Conservation (phyloP, 108 stramenopile genomes). For the Parmales sp. region DNA sequence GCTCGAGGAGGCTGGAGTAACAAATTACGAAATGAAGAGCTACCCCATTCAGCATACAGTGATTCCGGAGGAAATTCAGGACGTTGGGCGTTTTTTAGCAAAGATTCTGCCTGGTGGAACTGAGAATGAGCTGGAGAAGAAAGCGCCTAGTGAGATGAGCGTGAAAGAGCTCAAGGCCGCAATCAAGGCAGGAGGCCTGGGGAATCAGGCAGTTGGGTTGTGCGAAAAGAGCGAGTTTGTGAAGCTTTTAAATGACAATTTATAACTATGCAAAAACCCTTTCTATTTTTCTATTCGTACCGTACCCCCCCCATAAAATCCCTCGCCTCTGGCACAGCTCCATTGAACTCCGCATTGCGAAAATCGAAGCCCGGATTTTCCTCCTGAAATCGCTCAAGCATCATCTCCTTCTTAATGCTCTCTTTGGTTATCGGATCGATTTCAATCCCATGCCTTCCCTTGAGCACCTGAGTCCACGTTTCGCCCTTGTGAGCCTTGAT, state of each 20-base stretch:
- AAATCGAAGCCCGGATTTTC: constrained; percentile 96
- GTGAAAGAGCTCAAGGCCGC: constrained; percentile 84
- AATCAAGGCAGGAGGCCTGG: constrained; percentile 69
- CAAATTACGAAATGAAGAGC: constrained; percentile 54
- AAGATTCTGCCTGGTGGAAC: constrained; percentile 53
- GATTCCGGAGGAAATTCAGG: constrained; percentile 51
- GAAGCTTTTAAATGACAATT: constrained; percentile 59
- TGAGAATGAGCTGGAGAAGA: constrained; percentile 49
- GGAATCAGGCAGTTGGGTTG: constrained; percentile 65
- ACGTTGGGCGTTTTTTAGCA: constrained; percentile 52
- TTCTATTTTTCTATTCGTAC: constrained; percentile 24
- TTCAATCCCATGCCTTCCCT: constrained; percentile 20
- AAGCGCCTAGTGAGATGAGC: constrained; percentile 70
- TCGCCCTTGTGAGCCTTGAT: constrained; percentile 54
- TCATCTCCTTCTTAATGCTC: constrained; percentile 72
- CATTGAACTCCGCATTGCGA: constrained; percentile 89
- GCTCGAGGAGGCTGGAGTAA: constrained; percentile 46
- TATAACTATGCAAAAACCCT: not conserved
- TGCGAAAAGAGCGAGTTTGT: constrained; percentile 84
- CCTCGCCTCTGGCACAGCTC: constrained; percentile 83
- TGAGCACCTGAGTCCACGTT: constrained; percentile 45
- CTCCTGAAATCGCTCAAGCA: constrained; percentile 88
- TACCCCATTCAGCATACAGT: constrained; percentile 73
- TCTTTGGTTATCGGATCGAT: constrained; percentile 59
- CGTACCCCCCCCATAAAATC: constrained; percentile 93